Evolutionary conservation across 441 rosid species (phyloP).

Genomic region (Pelargonium australe): DNA sequence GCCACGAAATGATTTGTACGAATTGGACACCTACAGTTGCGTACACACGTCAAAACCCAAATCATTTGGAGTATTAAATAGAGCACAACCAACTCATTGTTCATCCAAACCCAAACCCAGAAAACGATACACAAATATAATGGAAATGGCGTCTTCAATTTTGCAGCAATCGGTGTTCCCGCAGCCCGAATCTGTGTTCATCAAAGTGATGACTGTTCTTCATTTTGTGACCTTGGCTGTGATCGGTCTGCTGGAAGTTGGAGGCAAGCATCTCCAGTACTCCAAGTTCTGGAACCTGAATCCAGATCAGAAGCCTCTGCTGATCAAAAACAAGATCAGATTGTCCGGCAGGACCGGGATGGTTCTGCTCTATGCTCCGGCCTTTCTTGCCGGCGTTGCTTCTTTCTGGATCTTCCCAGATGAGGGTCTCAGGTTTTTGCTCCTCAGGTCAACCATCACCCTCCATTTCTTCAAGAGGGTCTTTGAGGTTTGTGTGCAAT

Average conservation of each 20-base stretch:
- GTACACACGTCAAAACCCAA: too few relatives aligned
- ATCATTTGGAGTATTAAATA: too few relatives aligned
- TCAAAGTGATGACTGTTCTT: background rate
- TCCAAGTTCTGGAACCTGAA: background rate
- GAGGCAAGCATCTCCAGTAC: background rate
- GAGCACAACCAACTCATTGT: too few relatives aligned
- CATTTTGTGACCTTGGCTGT: background rate
- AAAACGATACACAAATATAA: too few relatives aligned
- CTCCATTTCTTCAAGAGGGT: background rate
- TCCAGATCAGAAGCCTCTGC: background rate
- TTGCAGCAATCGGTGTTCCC: background rate
- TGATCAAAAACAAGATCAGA: background rate
- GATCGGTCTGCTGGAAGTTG: background rate
- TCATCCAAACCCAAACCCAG: too few relatives aligned
- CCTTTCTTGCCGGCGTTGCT: background rate
- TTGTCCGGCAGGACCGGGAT: background rate
- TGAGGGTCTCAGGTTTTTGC: background rate
- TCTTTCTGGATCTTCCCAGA: background rate
- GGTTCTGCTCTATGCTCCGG: background rate
- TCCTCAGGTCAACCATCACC: background rate
- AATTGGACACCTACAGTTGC: too few relatives aligned
- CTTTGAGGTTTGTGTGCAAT: too few relatives aligned
- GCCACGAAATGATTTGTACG: too few relatives aligned
- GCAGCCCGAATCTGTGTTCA: background rate
- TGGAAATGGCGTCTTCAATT: background rate